These are phyloP conservation scores for Globisporangium heterothallicum DNA, from an alignment of 352 stramenopile genomes.

Conservation along the genomic window DNA sequence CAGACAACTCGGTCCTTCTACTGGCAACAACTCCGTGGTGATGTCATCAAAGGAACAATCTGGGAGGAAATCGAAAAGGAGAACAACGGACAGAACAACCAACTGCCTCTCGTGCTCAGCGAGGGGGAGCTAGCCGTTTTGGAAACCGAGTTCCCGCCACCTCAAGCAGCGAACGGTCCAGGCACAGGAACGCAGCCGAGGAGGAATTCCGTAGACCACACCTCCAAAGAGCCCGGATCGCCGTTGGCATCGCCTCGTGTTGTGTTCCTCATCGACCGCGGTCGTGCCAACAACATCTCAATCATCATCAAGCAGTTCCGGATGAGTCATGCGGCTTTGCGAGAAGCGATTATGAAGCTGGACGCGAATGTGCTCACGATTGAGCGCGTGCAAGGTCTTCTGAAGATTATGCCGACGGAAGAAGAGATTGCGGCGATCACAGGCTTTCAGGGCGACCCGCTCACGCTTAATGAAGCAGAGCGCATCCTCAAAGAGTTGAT, in stretches of 20 bases:
- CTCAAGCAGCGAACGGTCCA: slow-evolving; percentile 29
- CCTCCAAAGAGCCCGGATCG: slow-evolving; percentile 32
- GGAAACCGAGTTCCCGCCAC: slow-evolving; percentile 60
- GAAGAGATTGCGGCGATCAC: slow-evolving; percentile 77
- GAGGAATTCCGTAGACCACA: slow-evolving; percentile 35
- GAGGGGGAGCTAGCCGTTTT: slow-evolving; percentile 45
- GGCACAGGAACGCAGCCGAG: slow-evolving; percentile 29
- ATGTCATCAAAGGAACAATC: slow-evolving; percentile 65
- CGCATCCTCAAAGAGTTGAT: slow-evolving; percentile 78
- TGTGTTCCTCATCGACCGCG: slow-evolving; percentile 73
- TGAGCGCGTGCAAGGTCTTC: slow-evolving; percentile 78
- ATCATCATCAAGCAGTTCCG: slow-evolving; percentile 96
- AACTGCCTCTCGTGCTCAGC: slow-evolving; percentile 35
- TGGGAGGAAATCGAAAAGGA: slow-evolving; percentile 75
- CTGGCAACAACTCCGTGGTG: slow-evolving; percentile 62
- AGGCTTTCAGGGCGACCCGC: slow-evolving; percentile 50
- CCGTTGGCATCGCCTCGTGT: slow-evolving; percentile 50
- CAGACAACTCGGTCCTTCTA: slow-evolving; percentile 65
- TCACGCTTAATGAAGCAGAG: slow-evolving; percentile 73
- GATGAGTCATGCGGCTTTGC: slow-evolving; percentile 83
- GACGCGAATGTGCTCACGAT: slow-evolving; percentile 70
- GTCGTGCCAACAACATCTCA: slow-evolving; percentile 86
- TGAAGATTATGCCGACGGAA: slow-evolving; percentile 85
- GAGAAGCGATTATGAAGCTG: slow-evolving; percentile 79
- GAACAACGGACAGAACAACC: slow-evolving; percentile 44